Conservation (phyloP, 2,329 filamentous ascomycete species). For the Trichoderma aggressivum region DNA sequence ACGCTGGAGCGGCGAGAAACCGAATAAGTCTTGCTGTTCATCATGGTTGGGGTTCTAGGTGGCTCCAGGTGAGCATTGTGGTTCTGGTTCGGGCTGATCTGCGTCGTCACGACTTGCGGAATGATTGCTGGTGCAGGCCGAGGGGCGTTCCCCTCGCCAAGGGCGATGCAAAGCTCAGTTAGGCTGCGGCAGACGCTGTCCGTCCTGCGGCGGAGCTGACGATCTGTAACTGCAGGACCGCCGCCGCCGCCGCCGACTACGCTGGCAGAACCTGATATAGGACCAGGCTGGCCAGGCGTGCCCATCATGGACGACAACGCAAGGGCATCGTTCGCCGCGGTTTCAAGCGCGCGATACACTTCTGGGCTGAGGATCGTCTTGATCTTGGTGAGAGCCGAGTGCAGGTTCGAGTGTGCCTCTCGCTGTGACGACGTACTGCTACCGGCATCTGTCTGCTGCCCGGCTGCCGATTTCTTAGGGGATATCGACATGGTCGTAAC, state of each 20-base stretch:
- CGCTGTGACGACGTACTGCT: slow-evolving; percentile 43
- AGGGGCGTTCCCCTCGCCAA: slow-evolving; percentile 59
- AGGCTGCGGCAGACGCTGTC: slow-evolving; percentile 90
- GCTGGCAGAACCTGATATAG: slow-evolving; percentile 65
- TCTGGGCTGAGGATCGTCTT: slow-evolving; percentile 66
- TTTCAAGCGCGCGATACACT: slow-evolving; percentile 76
- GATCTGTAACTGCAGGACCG: slow-evolving; percentile 61
- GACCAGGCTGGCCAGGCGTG: slow-evolving; percentile 63
- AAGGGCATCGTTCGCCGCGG: slow-evolving; percentile 77
- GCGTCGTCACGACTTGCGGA: slow-evolving; percentile 5
- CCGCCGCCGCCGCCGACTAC: slow-evolving; percentile 44
- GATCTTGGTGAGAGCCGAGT: slow-evolving; percentile 76
- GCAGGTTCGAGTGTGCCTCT: slow-evolving; percentile 72
- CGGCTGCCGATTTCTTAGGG: slow-evolving; percentile 61
- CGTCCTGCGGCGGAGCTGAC: slow-evolving; percentile 83
- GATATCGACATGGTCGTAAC: slow-evolving; percentile 88
- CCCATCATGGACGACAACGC: slow-evolving; percentile 76
- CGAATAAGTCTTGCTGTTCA: slow-evolving; percentile 43
- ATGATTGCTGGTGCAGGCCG: slow-evolving; percentile 24
- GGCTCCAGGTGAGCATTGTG: neutral
- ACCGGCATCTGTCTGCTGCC: slow-evolving; percentile 35
- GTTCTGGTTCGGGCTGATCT: neutral
- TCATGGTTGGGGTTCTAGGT: slow-evolving; percentile 22
- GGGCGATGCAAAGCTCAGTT: slow-evolving; percentile 84
- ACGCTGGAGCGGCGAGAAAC: slow-evolving; percentile 38